Percentiles rank a stretch among this genome's conserved stretches.
Conservation (phyloP, 805 yeast genomes). For the Starmerella gropengiesseri region DNA sequence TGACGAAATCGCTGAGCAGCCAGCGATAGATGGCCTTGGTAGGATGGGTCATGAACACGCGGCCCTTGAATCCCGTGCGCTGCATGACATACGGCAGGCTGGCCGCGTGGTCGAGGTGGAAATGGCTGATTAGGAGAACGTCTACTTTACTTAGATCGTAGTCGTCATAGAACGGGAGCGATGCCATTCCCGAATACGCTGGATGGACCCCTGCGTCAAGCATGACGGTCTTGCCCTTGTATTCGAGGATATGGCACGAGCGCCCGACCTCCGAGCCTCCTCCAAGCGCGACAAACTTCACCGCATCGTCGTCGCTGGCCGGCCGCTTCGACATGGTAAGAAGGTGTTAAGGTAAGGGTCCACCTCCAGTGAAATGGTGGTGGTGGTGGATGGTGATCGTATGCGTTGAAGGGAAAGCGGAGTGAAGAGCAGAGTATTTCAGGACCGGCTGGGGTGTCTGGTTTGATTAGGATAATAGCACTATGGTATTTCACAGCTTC, state of each 20-base stretch:
- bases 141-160: conserved; percentile 84
- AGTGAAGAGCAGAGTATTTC: too few species aligned
- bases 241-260: conserved; percentile 84
- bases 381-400: too few species aligned
- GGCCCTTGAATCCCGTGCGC: conserved; percentile 84
- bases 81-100: conserved; percentile 97
- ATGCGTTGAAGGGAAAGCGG: too few species aligned
- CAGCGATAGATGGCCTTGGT: conserved; percentile 96
- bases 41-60: conserved; percentile 98
- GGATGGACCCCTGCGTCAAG: conserved; percentile 98
- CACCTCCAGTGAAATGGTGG: too few species aligned
- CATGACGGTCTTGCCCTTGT: conserved; percentile 91
- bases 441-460: too few species aligned
- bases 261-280: conserved; percentile 99
- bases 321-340: conserved; percentile 23
- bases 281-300: conserved; percentile 79
- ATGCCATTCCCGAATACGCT: conserved; percentile 77
- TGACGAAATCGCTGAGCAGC: conserved; percentile 86
- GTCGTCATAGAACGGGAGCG: conserved; percentile 91
- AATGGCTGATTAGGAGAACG: conserved; percentile 77
- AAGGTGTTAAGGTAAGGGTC: conserved; percentile 1
- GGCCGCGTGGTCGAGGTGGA: conserved; percentile 97
- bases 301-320: conserved; percentile 30
- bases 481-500: too few species aligned
- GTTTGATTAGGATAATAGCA: too few species aligned